Percentiles rank a stretch among this genome's conserved stretches.
phyloP scores from a whole-genome alignment of 1,139 yeast species.

The Nematodospora anomalae region DNA sequence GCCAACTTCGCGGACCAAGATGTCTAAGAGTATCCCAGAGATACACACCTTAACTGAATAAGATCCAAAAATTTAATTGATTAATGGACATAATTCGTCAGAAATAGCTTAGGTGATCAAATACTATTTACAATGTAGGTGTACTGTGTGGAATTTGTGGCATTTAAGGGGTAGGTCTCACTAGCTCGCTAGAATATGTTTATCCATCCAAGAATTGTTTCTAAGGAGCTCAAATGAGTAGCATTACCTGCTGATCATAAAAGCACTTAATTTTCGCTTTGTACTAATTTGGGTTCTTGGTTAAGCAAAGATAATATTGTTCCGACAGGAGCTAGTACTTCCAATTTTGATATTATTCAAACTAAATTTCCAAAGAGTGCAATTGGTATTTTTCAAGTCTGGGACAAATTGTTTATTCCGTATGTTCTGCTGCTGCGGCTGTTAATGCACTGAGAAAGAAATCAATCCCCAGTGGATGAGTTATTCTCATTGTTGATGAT shows the following conservation, averaged over 20 bases:
- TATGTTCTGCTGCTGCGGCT: conserved; percentile 85
- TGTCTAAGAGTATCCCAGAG: too few species aligned
- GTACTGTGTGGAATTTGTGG: too few species aligned
- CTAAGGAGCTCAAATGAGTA: conserved; percentile 18
- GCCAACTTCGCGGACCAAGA: too few species aligned
- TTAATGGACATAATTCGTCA: too few species aligned
- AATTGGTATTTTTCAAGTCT: conserved; percentile 40
- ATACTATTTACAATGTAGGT: too few species aligned
- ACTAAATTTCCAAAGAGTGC: conserved; percentile 35
- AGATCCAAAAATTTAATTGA: too few species aligned
- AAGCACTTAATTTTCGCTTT: conserved; percentile 37
- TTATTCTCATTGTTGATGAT: conserved; percentile 35
- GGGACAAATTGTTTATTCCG: conserved; percentile 90
- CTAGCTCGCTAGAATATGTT: too few species aligned
- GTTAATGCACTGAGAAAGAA: conserved; percentile 51
- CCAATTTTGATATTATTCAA: conserved; percentile 44
- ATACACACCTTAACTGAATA: too few species aligned
- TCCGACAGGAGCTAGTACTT: conserved; percentile 42
- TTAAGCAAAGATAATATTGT: conserved; percentile 38
- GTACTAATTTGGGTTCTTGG: conserved; percentile 35
- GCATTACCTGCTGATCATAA: conserved; percentile 12
- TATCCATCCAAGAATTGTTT: conserved; percentile 20
- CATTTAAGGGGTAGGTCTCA: too few species aligned
- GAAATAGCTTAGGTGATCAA: too few species aligned
- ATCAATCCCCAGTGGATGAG: conserved; percentile 28